Percentiles rank a stretch among this genome's conserved stretches.
Evolutionary conservation across 2,329 filamentous ascomycete genomes (phyloP).

Genomic region (Xylariaceae sp.): DNA sequence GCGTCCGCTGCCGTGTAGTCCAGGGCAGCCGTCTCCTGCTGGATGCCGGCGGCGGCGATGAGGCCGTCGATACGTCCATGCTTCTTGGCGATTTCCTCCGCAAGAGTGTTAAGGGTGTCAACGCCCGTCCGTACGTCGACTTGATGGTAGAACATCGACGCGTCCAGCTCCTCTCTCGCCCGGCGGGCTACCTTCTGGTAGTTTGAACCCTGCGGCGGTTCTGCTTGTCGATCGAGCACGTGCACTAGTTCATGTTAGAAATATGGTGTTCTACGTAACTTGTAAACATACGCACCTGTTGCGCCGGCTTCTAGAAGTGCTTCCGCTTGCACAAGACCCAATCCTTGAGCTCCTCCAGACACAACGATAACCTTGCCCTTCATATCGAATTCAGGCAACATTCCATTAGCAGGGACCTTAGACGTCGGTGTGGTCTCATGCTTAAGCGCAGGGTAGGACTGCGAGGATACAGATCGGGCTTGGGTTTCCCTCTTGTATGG

Average conservation of each 20-base stretch:
- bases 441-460: conserved; percentile 1
- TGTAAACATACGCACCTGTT: conserved; percentile 50
- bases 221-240: conserved; percentile 66
- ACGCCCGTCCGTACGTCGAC: conserved; percentile 78
- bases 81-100: conserved; percentile 70
- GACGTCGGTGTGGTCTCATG: background rate
- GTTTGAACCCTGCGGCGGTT: conserved; percentile 58
- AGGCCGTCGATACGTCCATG: conserved; percentile 80
- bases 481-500: conserved; percentile 10
- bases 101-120: conserved; percentile 66
- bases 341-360: conserved; percentile 76
- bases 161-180: conserved; percentile 68
- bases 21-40: conserved; percentile 82
- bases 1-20: conserved; percentile 79
- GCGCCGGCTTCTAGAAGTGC: conserved; percentile 82
- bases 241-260: conserved; percentile 56
- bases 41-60: conserved; percentile 72
- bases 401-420: background rate
- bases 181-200: conserved; percentile 70
- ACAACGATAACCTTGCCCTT: conserved; percentile 76
- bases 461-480: conserved; percentile 15
- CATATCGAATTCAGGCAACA: conserved; percentile 76
- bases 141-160: conserved; percentile 74
- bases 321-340: conserved; percentile 79
- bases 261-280: background rate